These are phyloP conservation scores for Botrytis squamosa DNA, from an alignment of 2,329 filamentous ascomycete genomes.

Conservation along the genomic window DNA sequence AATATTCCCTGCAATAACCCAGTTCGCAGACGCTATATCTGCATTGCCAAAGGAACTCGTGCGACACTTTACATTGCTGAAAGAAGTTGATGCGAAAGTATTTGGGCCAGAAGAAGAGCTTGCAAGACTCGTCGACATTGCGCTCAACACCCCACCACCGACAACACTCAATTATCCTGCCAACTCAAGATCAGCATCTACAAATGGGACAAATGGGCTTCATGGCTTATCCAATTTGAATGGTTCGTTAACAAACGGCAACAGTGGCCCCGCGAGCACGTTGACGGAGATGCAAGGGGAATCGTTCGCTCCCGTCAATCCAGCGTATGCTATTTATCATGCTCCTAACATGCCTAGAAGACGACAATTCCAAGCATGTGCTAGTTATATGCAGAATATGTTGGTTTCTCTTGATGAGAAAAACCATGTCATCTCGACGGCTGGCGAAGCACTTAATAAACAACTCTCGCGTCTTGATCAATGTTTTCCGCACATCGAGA, in stretches of 20 bases:
- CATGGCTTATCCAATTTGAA: slow-evolving; percentile 31
- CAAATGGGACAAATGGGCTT: slow-evolving; percentile 35
- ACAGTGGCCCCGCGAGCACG: slow-evolving; percentile 32
- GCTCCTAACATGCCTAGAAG: slow-evolving; percentile 63
- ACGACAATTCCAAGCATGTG: slow-evolving; percentile 74
- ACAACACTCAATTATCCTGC: slow-evolving; percentile 37
- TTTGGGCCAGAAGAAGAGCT: slow-evolving; percentile 83
- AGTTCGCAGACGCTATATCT: slow-evolving; percentile 88
- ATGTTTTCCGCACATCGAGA: slow-evolving; percentile 81
- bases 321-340: slow-evolving; percentile 50
- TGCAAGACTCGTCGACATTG: slow-evolving; percentile 68
- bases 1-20: slow-evolving; percentile 64
- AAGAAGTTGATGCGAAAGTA: slow-evolving; percentile 97
- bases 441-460: slow-evolving; percentile 83
- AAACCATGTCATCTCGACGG: slow-evolving; percentile 91
- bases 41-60: slow-evolving; percentile 93
- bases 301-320: slow-evolving; percentile 34
- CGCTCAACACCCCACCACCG: slow-evolving; percentile 52
- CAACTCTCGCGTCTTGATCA: slow-evolving; percentile 83
- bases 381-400: slow-evolving; percentile 77
- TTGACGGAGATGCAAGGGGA: slow-evolving; percentile 20
- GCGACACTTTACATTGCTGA: slow-evolving; percentile 90
- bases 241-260: slow-evolving; percentile 37
- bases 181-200: slow-evolving; percentile 33
- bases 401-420: slow-evolving; percentile 93